Evolutionary conservation across 2,329 filamentous ascomycete genomes (phyloP).

Genomic region (Exophiala aquamarina): DNA sequence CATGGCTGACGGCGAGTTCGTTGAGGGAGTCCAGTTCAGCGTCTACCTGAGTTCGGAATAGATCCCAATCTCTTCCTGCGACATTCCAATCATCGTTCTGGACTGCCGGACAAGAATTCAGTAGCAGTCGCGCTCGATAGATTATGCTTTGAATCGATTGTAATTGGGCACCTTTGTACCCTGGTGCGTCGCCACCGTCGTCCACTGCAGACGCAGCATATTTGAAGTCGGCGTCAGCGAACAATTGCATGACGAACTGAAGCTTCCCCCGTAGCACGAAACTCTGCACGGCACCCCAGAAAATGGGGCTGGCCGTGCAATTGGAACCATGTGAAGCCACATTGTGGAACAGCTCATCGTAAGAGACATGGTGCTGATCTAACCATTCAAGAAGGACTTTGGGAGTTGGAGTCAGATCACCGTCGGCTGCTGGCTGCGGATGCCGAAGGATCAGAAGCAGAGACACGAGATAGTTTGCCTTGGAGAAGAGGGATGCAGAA

Average conservation of each 20-base stretch:
- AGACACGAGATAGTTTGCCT: slow-evolving; percentile 75
- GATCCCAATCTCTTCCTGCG: slow-evolving; percentile 74
- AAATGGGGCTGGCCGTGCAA: slow-evolving; percentile 72
- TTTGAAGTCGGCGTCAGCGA: slow-evolving; percentile 76
- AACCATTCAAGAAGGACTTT: slow-evolving; percentile 83
- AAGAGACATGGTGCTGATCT: slow-evolving; percentile 70
- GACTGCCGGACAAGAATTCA: slow-evolving; percentile 71
- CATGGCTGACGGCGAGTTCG: slow-evolving; percentile 73
- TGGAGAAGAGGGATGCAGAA: slow-evolving; percentile 64
- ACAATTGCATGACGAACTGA: slow-evolving; percentile 62
- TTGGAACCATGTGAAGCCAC: slow-evolving; percentile 67
- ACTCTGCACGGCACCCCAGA: slow-evolving; percentile 82
- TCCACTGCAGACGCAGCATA: slow-evolving; percentile 65
- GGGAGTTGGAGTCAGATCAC: slow-evolving; percentile 56
- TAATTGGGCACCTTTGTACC: slow-evolving; percentile 75
- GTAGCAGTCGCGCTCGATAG: slow-evolving; percentile 64
- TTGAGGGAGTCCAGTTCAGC: slow-evolving; percentile 70
- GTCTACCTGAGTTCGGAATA: slow-evolving; percentile 75
- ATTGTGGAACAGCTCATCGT: slow-evolving; percentile 64
- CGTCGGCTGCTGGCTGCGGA: slow-evolving; percentile 46
- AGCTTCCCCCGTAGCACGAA: slow-evolving; percentile 75
- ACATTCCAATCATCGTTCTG: slow-evolving; percentile 74
- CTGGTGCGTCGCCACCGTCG: slow-evolving; percentile 62
- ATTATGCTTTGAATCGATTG: slow-evolving; percentile 73
- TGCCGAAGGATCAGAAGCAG: slow-evolving; percentile 80